These are phyloP conservation scores for Chalara sp. DNA, from an alignment of 2,329 filamentous ascomycete species.

Conservation along the genomic window DNA sequence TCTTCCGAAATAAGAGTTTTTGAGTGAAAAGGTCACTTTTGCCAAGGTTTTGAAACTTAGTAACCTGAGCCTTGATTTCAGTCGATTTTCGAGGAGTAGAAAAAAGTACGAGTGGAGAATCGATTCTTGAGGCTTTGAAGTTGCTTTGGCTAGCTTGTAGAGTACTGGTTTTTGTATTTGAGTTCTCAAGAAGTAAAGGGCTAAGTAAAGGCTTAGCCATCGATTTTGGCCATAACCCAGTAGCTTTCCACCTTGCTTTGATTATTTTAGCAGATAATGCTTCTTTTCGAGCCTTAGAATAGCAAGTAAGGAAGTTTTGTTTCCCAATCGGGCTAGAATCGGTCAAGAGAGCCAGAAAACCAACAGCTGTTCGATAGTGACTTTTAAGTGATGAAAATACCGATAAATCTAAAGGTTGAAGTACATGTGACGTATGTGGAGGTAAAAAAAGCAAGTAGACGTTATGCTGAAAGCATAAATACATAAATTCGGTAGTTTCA, in stretches of 20 bases:
- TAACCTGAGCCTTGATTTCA: not conserved
- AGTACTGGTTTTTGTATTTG: not conserved
- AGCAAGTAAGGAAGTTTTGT: not conserved
- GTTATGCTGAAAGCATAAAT: not conserved
- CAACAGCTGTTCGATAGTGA: not conserved
- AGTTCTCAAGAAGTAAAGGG: not conserved
- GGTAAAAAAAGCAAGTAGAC: not conserved
- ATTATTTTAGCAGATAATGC: not conserved
- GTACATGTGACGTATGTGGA: constrained; percentile 1
- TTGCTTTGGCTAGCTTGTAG: not conserved
- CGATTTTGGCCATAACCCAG: not conserved
- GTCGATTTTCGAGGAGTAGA: not conserved
- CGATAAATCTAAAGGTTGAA: constrained; percentile 1
- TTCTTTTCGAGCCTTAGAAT: not conserved
- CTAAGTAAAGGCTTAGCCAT: not conserved
- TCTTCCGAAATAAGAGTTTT: constrained; percentile 3
- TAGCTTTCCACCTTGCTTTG: not conserved
- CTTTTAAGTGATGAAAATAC: constrained; percentile 1
- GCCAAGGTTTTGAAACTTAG: not conserved
- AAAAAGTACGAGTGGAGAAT: not conserved
- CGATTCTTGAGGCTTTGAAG: not conserved
- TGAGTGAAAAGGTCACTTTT: not conserved
- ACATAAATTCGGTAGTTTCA: constrained; percentile 4
- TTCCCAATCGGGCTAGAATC: constrained; percentile 2
- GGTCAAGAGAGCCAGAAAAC: not conserved